phyloP scores from a whole-genome alignment of 495 filamentous ascomycete genomes.

The Amniculicola lignicola region DNA sequence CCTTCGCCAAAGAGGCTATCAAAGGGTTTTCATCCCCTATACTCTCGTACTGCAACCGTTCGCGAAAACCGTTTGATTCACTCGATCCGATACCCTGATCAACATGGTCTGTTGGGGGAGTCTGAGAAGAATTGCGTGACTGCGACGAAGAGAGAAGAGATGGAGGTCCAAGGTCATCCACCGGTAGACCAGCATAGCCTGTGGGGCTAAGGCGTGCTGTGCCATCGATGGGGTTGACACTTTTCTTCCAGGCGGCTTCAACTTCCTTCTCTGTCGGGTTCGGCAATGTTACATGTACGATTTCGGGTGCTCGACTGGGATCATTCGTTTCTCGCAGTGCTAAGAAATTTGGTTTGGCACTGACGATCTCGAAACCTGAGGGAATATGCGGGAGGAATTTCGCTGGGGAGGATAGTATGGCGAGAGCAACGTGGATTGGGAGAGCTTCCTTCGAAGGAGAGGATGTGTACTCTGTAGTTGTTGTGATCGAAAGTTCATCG shows the following conservation, averaged over 20 bases:
- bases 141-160: too few relatives aligned
- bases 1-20: neutral
- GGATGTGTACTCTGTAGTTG: neutral
- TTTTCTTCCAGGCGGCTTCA: neutral
- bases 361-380: slow-evolving; percentile 10
- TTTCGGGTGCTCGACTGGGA: too few relatives aligned
- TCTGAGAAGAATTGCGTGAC: too few relatives aligned
- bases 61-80: neutral
- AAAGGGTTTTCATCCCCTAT: neutral
- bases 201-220: slow-evolving; percentile 10
- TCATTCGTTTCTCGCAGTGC: slow-evolving; percentile 13
- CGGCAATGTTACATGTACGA: neutral
- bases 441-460: neutral
- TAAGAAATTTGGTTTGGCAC: slow-evolving; percentile 6
- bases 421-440: slow-evolving; percentile 13
- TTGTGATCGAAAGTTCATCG: slow-evolving; percentile 9
- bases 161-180: too few relatives aligned
- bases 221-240: slow-evolving; percentile 13
- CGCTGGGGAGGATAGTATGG: slow-evolving; percentile 5
- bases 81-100: too few relatives aligned
- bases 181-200: slow-evolving; percentile 14
- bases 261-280: neutral
- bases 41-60: neutral
- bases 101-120: neutral
- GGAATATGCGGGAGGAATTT: slow-evolving; percentile 28